Percentiles rank a stretch among this genome's conserved stretches.
phyloP scores from a whole-genome alignment of 169 alveolate genomes.

The Eimeria brunetti region DNA sequence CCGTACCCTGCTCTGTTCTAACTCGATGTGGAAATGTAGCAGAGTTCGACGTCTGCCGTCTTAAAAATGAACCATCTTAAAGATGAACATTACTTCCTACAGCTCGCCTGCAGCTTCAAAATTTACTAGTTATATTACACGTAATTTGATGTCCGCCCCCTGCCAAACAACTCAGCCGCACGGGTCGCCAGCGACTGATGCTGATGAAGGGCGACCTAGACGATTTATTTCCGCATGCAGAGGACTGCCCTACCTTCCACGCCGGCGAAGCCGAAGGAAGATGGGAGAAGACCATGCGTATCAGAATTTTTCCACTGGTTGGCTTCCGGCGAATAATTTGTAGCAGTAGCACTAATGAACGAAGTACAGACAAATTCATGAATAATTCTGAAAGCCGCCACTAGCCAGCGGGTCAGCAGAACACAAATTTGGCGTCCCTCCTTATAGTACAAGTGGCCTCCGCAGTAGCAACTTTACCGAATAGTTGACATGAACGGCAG shows the following conservation, averaged over 20 bases:
- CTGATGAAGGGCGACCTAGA: constrained; percentile 45
- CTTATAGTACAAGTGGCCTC: too few relatives aligned
- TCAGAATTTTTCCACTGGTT: background rate
- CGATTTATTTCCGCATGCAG: constrained; percentile 36
- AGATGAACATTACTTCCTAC: background rate
- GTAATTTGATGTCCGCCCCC: constrained; percentile 33
- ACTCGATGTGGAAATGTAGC: too few relatives aligned
- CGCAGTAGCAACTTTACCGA: too few relatives aligned
- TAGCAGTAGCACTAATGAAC: too few relatives aligned
- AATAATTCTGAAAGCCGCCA: too few relatives aligned
- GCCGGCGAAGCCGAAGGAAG: constrained; percentile 29
- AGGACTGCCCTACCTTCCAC: constrained; percentile 68
- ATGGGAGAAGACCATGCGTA: constrained; percentile 76
- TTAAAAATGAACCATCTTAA: too few relatives aligned
- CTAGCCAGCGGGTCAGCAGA: too few relatives aligned
- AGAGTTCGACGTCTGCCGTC: too few relatives aligned
- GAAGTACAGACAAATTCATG: too few relatives aligned
- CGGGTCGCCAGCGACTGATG: background rate
- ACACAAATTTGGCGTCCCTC: too few relatives aligned
- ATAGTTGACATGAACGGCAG: too few relatives aligned
- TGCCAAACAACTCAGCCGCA: constrained; percentile 45
- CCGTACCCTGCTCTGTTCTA: too few relatives aligned
- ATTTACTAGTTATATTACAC: background rate
- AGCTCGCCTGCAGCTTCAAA: background rate
- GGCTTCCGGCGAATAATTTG: background rate